Evolutionary conservation across 352 stramenopile species (phyloP).

Genomic region (Globisporangium sylvaticum): DNA sequence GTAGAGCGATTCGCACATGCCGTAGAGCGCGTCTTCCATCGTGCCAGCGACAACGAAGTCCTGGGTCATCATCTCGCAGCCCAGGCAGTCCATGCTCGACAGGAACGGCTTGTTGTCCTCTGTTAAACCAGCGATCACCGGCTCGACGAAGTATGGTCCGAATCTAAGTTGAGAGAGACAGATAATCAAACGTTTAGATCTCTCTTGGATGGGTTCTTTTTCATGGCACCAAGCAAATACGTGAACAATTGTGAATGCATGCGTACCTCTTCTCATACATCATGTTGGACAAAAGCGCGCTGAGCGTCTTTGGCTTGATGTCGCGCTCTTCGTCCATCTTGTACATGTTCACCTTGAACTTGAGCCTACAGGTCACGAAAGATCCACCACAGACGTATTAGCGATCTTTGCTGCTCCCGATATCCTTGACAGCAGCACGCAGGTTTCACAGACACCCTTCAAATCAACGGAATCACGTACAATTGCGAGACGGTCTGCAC

Average conservation of each 20-base stretch:
- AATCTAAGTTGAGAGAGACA: constrained; percentile 58
- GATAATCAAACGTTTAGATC: too few species aligned
- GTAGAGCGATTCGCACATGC: constrained; percentile 98
- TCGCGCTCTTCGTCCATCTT: constrained; percentile 98
- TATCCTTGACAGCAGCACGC: background rate
- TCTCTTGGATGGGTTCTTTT: background rate
- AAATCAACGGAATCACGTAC: constrained; percentile 17
- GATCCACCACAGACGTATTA: background rate
- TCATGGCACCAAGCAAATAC: background rate
- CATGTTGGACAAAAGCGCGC: constrained; percentile 93
- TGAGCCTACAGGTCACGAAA: constrained; percentile 41
- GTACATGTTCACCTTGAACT: constrained; percentile 97
- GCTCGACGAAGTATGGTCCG: constrained; percentile 98
- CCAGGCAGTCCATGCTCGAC: constrained; percentile 97
- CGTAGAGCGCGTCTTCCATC: constrained; percentile 97
- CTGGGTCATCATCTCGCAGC: constrained; percentile 93
- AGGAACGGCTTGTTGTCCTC: constrained; percentile 96
- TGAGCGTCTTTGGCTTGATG: constrained; percentile 98
- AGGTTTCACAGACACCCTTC: background rate
- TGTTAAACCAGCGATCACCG: constrained; percentile 95
- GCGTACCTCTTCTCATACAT: constrained; percentile 94
- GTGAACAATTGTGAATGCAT: background rate
- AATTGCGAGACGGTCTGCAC: constrained; percentile 97
- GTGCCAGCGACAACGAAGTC: constrained; percentile 98
- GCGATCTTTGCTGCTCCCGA: background rate